These are phyloP conservation scores for Populus simonii DNA, from an alignment of 345 rosid species.

Conservation along the genomic window DNA sequence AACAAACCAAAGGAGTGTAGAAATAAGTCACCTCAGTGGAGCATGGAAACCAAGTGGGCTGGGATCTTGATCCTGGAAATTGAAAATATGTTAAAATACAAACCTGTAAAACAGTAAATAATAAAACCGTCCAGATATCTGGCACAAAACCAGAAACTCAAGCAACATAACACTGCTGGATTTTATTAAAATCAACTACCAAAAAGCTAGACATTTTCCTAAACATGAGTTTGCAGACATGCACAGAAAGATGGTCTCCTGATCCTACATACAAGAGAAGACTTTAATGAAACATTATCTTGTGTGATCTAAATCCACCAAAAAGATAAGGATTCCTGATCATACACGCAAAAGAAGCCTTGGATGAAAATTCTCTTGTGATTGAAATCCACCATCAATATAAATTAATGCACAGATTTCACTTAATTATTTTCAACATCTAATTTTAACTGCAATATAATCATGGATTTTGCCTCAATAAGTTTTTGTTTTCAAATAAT, in stretches of 20 bases:
- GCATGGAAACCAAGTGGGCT: conserved; percentile 41
- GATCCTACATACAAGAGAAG: not conserved
- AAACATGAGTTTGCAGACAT: not conserved
- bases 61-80: conserved; percentile 47
- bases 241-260: not conserved
- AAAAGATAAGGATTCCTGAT: not conserved
- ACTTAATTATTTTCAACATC: no score
- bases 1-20: conserved; percentile 1
- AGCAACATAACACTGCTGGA: not conserved
- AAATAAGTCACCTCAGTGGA: conserved; percentile 48
- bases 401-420: no score
- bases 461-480: not conserved
- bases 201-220: not conserved
- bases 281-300: not conserved
- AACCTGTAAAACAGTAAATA: not conserved
- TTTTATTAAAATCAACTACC: not conserved
- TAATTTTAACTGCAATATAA: not conserved
- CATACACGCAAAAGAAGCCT: not conserved
- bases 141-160: not conserved
- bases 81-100: conserved; percentile 9
- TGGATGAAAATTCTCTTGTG: no score
- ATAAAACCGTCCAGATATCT: not conserved
- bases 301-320: not conserved
- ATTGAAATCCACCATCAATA: no score
- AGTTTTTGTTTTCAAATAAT: not conserved